These are phyloP conservation scores for Effrenium voratum DNA, from an alignment of 73 alveolate genomes.

Conservation along the genomic window DNA sequence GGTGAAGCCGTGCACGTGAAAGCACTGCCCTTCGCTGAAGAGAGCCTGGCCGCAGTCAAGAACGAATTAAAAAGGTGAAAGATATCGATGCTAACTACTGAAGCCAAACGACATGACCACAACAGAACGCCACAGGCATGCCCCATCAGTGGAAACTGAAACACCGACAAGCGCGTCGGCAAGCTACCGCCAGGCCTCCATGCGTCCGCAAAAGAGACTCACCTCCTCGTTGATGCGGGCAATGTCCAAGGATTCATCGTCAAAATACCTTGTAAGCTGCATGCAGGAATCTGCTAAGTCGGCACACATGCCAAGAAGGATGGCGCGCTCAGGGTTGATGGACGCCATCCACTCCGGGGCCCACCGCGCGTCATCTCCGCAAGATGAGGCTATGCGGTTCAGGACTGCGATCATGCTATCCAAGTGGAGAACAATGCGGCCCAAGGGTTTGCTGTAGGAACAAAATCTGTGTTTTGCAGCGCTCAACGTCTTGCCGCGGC, in stretches of 20 bases:
- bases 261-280: conserved; percentile 1
- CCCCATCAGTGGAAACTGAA: not conserved
- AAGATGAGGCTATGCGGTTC: not conserved
- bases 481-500: not conserved
- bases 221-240: conserved; percentile 8
- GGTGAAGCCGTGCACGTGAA: not conserved
- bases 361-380: not conserved
- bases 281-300: not conserved
- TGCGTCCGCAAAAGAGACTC: not conserved
- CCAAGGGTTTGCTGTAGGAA: conserved; percentile 9
- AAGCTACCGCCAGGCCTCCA: not conserved
- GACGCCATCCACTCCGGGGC: not conserved
- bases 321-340: not conserved
- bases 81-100: no score
- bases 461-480: conserved; percentile 39
- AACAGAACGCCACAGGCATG: no score
- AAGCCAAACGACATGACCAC: no score
- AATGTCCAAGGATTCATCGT: not conserved
- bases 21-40: not conserved
- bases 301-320: not conserved
- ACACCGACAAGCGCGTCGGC: not conserved
- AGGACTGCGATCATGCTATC: not conserved
- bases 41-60: no score
- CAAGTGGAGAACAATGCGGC: not conserved
- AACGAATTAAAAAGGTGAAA: no score